Evolutionary conservation across 2,329 filamentous ascomycete genomes (phyloP), one percentile per base, ranked within the genome.

Genomic region (Penicillium decumbens): DNA sequence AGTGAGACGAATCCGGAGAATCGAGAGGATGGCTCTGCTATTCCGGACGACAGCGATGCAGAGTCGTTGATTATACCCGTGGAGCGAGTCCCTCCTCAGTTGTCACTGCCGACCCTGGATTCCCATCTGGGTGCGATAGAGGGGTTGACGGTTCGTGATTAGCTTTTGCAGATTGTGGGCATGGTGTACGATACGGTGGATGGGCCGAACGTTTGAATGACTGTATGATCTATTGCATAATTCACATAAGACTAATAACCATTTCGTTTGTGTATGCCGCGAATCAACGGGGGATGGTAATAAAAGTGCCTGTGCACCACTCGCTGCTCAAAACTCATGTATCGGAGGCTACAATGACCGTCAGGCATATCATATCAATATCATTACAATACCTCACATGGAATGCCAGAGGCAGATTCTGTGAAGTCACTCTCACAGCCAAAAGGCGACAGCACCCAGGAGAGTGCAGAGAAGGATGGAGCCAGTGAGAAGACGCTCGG

Each of bases 381-480:
- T 27, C 20, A 40, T 15, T 25, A 57, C 49, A 55, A 38, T 44
- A 20, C 27, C 40, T 53, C 41, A 40, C 12, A 15, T 41, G 8
- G 7, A 13, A 20, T 24, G 38, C 13, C 29, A 24, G 13, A 10
- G 40, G 24, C 15, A 27, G 15, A 40, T 30, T 6, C 12, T 20
- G 18, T 27, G 13, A 32, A 20, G n/a, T 33, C n/a, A 29, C 15
- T 43, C 28, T 57, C 46, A 65, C 40, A 65, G 56, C 56, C 54
- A 62, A 7, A 58, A 51, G n/a, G 61, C 59, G 20, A 61, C 35
- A 7, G 48, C 45, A 24, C 61, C 62, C 35, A 62, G 23, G 23
- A 57, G 30, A 15, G 47, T 49, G 15, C 56, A 58, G n/a, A 65
- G 47, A 39, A 59, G n/a, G 33, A 61, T 37, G 2, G 57, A 60